Evolutionary conservation across 2,329 filamentous ascomycete species (phyloP).

Genomic region (Talaromyces amestolkiae): DNA sequence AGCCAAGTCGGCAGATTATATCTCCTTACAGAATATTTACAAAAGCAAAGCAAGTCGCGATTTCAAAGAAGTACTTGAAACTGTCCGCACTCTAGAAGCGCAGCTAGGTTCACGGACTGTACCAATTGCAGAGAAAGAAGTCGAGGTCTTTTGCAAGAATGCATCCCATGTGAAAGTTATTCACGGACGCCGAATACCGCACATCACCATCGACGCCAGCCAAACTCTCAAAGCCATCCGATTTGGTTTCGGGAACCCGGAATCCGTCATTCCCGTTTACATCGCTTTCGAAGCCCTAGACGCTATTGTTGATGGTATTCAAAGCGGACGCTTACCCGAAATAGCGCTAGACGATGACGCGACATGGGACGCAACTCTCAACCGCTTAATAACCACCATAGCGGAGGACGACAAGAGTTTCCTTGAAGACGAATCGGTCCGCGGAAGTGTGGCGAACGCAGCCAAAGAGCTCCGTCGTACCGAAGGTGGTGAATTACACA

Average conservation of each 20-base stretch:
- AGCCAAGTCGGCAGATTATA: constrained; percentile 83
- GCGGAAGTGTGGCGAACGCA: constrained; percentile 53
- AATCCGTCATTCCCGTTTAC: constrained; percentile 67
- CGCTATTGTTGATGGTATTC: constrained; percentile 54
- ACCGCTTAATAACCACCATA: constrained; percentile 30
- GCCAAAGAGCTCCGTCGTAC: constrained; percentile 71
- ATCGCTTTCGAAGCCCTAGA: constrained; percentile 57
- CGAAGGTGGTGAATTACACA: constrained; percentile 83
- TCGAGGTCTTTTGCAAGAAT: constrained; percentile 93
- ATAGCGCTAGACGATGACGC: constrained; percentile 34
- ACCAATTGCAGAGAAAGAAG: constrained; percentile 65
- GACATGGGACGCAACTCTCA: constrained; percentile 33
- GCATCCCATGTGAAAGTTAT: constrained; percentile 90
- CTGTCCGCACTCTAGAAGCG: constrained; percentile 58
- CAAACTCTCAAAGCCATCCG: constrained; percentile 47
- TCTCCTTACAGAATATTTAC: constrained; percentile 88
- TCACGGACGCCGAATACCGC: constrained; percentile 59
- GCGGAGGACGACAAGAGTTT: constrained; percentile 42
- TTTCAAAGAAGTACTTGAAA: constrained; percentile 67
- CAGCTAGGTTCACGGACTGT: constrained; percentile 46
- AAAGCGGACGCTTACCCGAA: constrained; percentile 34
- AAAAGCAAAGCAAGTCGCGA: constrained; percentile 82
- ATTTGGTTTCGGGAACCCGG: constrained; percentile 41
- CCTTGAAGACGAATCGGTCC: constrained; percentile 46
- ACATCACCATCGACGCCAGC: constrained; percentile 41